Evolutionary conservation across 176 grass and related monocot genomes (phyloP).

Genomic region (Oryza australiensis): DNA sequence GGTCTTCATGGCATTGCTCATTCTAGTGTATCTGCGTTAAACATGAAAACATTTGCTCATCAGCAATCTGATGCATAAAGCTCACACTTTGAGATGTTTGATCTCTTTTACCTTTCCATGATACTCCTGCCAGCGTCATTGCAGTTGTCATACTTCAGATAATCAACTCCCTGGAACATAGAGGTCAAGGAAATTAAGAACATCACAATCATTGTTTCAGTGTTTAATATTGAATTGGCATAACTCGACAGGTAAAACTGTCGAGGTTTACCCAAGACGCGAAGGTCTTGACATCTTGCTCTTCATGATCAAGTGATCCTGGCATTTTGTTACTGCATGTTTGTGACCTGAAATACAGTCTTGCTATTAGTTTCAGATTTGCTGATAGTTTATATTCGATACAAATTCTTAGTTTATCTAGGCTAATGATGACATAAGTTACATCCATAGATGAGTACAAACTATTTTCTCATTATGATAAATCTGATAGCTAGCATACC

Average conservation of each 20-base stretch:
- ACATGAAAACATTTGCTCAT: conserved; percentile 7
- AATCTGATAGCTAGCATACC: conserved; percentile 55
- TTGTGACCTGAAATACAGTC: conserved; percentile 39
- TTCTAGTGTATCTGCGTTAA: conserved; percentile 69
- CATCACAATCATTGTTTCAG: conserved; percentile 12
- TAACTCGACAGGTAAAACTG: neutral
- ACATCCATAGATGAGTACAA: neutral
- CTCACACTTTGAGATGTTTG: neutral
- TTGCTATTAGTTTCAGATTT: conserved; percentile 10
- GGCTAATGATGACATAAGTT: conserved; percentile 22
- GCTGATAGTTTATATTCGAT: neutral
- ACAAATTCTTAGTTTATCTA: conserved; percentile 1
- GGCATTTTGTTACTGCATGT: conserved; percentile 84
- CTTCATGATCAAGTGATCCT: conserved; percentile 85
- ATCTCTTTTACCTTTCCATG: conserved; percentile 56
- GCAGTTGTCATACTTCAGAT: conserved; percentile 98
- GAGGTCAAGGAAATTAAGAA: conserved; percentile 25
- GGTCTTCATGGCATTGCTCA: conserved; percentile 74
- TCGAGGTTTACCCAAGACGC: conserved; percentile 68
- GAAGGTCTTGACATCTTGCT: conserved; percentile 90
- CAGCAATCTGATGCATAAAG: neutral
- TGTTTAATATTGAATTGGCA: neutral
- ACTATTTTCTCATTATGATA: conserved; percentile 5
- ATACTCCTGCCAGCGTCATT: conserved; percentile 53
- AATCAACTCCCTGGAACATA: conserved; percentile 67